Conservation (phyloP, 1,284 basidiomycete genomes). For the Fomitopsis schrenkii region DNA sequence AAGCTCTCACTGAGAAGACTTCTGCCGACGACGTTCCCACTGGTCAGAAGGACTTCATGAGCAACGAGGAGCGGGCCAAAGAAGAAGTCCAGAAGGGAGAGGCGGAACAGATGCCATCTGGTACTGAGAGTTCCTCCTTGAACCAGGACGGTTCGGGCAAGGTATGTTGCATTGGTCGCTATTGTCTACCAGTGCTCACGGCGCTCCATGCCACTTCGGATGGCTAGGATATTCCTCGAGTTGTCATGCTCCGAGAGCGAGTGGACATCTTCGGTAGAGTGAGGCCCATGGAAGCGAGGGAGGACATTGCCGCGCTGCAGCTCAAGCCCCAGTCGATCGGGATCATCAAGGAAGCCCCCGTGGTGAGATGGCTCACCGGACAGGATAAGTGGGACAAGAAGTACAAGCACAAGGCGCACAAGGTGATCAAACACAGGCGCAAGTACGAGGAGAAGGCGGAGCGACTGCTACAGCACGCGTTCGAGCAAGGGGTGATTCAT, state of each 20-base stretch:
- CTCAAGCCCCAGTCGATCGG: constrained; percentile 61
- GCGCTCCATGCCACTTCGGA: neutral
- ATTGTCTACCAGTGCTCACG: too few relatives aligned
- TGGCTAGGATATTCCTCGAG: constrained; percentile 25
- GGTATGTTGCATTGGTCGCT: neutral
- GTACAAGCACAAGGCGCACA: constrained; percentile 38
- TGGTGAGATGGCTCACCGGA: constrained; percentile 51
- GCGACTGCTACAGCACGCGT: constrained; percentile 40
- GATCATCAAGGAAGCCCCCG: constrained; percentile 61
- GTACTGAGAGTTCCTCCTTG: constrained; percentile 2
- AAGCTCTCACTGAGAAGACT: neutral
- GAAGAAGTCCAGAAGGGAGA: constrained; percentile 21
- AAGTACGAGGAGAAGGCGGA: constrained; percentile 38
- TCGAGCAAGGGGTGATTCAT: constrained; percentile 42
- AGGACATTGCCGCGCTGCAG: constrained; percentile 62
- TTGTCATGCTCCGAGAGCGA: constrained; percentile 80
- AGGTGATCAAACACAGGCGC: constrained; percentile 36
- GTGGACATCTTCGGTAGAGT: constrained; percentile 76
- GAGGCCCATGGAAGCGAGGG: constrained; percentile 72
- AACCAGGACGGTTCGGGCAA: constrained; percentile 1
- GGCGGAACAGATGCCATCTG: constrained; percentile 10
- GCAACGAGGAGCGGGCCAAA: constrained; percentile 27
- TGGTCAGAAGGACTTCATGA: constrained; percentile 29
- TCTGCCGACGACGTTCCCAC: neutral
- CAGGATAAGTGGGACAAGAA: constrained; percentile 56